A percentile compares a stretch with the other conserved stretches of the same genome.
These are phyloP conservation scores for Cyberlindnera japonica DNA, from an alignment of 805 yeast genomes.

Conservation along the genomic window DNA sequence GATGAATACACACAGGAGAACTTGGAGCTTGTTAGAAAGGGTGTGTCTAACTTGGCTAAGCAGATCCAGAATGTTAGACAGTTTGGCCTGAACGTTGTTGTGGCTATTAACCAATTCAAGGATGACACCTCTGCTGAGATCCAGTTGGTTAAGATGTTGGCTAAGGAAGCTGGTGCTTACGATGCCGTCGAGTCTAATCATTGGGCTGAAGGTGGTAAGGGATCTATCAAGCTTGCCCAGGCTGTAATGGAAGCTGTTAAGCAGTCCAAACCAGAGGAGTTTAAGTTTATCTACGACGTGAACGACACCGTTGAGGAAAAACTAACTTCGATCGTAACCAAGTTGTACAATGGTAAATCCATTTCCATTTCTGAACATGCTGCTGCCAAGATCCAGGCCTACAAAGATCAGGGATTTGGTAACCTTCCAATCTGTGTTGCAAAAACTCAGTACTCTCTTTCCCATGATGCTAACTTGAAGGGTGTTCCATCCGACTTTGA, in stretches of 20 bases:
- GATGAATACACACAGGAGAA: slow-evolving; percentile 69
- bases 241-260: slow-evolving; percentile 64
- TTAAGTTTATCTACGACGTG: slow-evolving; percentile 57
- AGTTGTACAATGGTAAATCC: slow-evolving; percentile 75
- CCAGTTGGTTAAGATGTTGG: slow-evolving; percentile 60
- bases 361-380: slow-evolving; percentile 71
- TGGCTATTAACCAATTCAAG: slow-evolving; percentile 76
- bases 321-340: slow-evolving; percentile 60
- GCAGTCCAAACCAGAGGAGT: slow-evolving; percentile 36
- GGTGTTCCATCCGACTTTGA: slow-evolving; percentile 80
- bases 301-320: slow-evolving; percentile 66
- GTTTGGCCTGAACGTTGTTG: slow-evolving; percentile 76
- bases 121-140: slow-evolving; percentile 69
- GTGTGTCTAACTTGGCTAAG: slow-evolving; percentile 72
- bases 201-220: slow-evolving; percentile 84
- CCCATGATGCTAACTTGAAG: slow-evolving; percentile 78
- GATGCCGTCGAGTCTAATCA: slow-evolving; percentile 81
- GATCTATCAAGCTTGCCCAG: slow-evolving; percentile 70
- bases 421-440: slow-evolving; percentile 81
- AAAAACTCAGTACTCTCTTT: slow-evolving; percentile 79
- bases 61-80: slow-evolving; percentile 69
- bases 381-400: slow-evolving; percentile 60
- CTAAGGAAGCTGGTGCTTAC: slow-evolving; percentile 72
- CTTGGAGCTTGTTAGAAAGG: slow-evolving; percentile 61
- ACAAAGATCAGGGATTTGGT: slow-evolving; percentile 72